These are phyloP conservation scores for Pichia sp. DNA, from an alignment of 1,139 yeast species.

Conservation along the genomic window DNA sequence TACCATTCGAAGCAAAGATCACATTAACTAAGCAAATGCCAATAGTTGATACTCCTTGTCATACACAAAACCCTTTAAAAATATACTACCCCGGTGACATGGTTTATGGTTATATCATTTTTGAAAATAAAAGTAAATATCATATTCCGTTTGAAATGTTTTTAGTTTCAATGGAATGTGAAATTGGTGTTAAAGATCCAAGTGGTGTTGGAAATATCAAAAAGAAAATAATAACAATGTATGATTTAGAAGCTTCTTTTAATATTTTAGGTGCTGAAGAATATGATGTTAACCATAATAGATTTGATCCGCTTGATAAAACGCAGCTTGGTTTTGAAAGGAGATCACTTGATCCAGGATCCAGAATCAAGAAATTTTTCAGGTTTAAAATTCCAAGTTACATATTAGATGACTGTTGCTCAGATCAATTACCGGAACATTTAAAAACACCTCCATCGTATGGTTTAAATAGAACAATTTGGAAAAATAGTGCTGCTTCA, in stretches of 20 bases:
- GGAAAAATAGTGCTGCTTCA: conserved; percentile 7
- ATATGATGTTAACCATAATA: conserved; percentile 16
- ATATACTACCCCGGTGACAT: conserved; percentile 46
- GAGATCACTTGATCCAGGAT: conserved; percentile 6
- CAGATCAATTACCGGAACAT: conserved; percentile 47
- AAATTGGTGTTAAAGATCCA: conserved; percentile 6
- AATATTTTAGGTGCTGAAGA: conserved; percentile 20
- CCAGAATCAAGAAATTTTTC: conserved; percentile 29
- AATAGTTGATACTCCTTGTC: background rate
- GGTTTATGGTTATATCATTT: conserved; percentile 44
- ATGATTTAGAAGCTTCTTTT: conserved; percentile 38
- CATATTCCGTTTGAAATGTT: conserved; percentile 49
- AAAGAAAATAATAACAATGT: conserved; percentile 21
- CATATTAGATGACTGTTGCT: conserved; percentile 51
- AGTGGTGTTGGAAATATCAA: background rate
- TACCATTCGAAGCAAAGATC: conserved; percentile 7
- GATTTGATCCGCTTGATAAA: conserved; percentile 33
- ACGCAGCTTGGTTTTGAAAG: conserved; percentile 39
- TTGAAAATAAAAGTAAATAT: conserved; percentile 37
- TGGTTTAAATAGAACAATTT: conserved; percentile 40
- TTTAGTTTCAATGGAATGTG: conserved; percentile 52
- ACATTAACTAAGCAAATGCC: conserved; percentile 4
- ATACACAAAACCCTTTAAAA: conserved; percentile 3
- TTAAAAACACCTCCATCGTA: conserved; percentile 54
- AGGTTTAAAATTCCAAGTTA: conserved; percentile 56